These are phyloP conservation scores for Fusarium duplospermum DNA, from an alignment of 2,329 filamentous ascomycete genomes.

Conservation along the genomic window DNA sequence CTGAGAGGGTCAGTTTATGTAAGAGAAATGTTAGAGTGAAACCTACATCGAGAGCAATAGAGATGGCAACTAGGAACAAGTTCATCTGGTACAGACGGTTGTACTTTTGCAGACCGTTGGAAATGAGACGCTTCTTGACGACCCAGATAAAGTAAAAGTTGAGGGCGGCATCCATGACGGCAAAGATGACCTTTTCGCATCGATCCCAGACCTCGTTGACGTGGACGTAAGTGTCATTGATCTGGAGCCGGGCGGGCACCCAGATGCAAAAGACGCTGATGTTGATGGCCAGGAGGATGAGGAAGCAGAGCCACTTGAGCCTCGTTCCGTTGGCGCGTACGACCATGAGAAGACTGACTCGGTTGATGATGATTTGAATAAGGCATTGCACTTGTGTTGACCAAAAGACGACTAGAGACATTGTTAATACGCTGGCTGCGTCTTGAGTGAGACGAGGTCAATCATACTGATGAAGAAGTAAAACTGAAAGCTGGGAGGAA, in stretches of 20 bases:
- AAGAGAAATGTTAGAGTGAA: no score
- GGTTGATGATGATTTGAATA: slow-evolving; percentile 64
- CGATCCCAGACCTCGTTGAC: slow-evolving; percentile 63
- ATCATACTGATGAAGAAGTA: slow-evolving; percentile 41
- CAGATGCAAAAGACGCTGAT: slow-evolving; percentile 62
- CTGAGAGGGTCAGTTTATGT: slow-evolving; percentile 9
- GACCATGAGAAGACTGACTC: slow-evolving; percentile 58
- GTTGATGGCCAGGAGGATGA: slow-evolving; percentile 57
- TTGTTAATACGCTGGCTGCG: background rate
- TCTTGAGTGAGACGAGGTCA: no score
- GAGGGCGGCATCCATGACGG: slow-evolving; percentile 57
- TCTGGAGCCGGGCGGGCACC: slow-evolving; percentile 60
- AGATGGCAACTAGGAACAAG: slow-evolving; percentile 41
- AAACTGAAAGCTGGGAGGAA: slow-evolving; percentile 47
- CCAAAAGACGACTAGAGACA: slow-evolving; percentile 43
- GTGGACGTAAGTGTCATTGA: slow-evolving; percentile 50
- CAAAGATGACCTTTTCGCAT: slow-evolving; percentile 59
- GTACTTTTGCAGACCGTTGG: slow-evolving; percentile 61
- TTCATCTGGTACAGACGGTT: slow-evolving; percentile 55
- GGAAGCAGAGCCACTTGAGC: slow-evolving; percentile 58
- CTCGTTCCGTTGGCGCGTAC: slow-evolving; percentile 44
- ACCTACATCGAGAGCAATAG: slow-evolving; percentile 43
- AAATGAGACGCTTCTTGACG: slow-evolving; percentile 58
- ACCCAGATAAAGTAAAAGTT: slow-evolving; percentile 59
- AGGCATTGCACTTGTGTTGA: slow-evolving; percentile 55